A percentile compares a stretch with the other conserved stretches of the same genome.
phyloP scores from a whole-genome alignment of 164 flowering plant species.

The Vitis labrusca region DNA sequence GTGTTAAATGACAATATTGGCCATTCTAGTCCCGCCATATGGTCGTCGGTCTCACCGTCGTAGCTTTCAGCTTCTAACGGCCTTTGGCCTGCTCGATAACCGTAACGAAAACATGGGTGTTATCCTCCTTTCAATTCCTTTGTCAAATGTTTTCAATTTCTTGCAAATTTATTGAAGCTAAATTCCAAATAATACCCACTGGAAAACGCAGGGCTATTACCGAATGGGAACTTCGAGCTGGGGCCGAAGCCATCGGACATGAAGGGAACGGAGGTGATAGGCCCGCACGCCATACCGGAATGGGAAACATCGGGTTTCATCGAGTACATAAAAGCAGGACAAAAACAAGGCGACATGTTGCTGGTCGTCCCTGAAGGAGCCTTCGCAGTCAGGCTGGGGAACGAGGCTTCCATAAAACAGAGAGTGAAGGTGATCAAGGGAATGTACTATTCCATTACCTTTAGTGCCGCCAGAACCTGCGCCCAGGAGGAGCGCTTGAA shows the following conservation, averaged over 20 bases:
- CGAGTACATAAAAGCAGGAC: constrained; percentile 79
- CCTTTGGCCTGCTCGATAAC: no score
- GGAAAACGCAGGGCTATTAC: constrained; percentile 43
- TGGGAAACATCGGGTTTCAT: constrained; percentile 74
- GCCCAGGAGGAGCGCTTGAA: constrained; percentile 80
- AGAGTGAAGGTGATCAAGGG: constrained; percentile 48
- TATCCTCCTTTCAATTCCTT: neutral
- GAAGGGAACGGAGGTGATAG: constrained; percentile 55
- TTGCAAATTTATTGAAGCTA: no score
- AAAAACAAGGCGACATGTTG: constrained; percentile 83
- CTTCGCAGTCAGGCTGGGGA: constrained; percentile 71
- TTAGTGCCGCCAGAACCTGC: constrained; percentile 78
- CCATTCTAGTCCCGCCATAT: no score
- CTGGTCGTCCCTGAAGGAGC: constrained; percentile 80
- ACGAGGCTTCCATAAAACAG: constrained; percentile 83
- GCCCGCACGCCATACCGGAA: constrained; percentile 47
- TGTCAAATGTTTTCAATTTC: neutral
- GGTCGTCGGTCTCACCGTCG: no score
- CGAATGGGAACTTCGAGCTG: constrained; percentile 73
- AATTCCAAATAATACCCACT: no score
- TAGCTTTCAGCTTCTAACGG: no score
- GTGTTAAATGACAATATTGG: no score
- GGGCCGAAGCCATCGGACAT: constrained; percentile 54
- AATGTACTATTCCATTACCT: constrained; percentile 62
- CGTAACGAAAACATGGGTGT: no score